These are phyloP conservation scores for Persicaria tinctoria DNA, from an alignment of 148 eudicot genomes.

Conservation along the genomic window DNA sequence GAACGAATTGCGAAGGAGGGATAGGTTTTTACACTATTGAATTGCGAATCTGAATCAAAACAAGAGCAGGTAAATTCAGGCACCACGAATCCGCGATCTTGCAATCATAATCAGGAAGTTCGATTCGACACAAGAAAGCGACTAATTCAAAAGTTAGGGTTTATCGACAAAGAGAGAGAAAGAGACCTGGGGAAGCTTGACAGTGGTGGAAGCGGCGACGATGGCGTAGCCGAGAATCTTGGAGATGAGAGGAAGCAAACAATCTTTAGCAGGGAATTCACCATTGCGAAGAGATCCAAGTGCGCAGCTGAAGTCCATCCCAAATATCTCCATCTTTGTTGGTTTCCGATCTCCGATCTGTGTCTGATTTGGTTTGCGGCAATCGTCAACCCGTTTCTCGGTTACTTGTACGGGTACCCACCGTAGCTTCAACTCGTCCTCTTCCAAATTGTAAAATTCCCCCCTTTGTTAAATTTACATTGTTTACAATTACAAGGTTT, in stretches of 20 bases:
- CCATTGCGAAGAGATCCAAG: conserved; percentile 48
- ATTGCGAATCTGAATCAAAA: not conserved
- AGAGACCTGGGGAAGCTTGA: conserved; percentile 77
- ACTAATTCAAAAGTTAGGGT: not conserved
- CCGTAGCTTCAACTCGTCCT: too few relatives aligned
- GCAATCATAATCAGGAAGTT: not conserved
- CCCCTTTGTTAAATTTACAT: too few relatives aligned
- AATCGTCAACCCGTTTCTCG: conserved; percentile 5
- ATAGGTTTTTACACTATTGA: too few relatives aligned
- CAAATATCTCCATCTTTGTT: conserved; percentile 50
- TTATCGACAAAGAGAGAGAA: not conserved
- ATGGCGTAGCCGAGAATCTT: conserved; percentile 87
- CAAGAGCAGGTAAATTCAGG: not conserved
- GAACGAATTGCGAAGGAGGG: not conserved
- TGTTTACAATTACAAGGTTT: too few relatives aligned
- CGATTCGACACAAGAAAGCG: not conserved
- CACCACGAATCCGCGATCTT: not conserved
- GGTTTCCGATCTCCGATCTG: not conserved
- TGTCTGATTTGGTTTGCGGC: not conserved
- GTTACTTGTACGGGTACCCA: not conserved
- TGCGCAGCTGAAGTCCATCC: conserved; percentile 75
- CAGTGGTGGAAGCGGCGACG: conserved; percentile 95
- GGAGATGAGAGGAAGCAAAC: conserved; percentile 78
- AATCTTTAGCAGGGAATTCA: conserved; percentile 61
- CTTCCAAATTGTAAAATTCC: too few relatives aligned